Evolutionary conservation across 768 basidiomycete species (phyloP), one percentile per base, ranked within the genome.

Genomic region (Leccinum rimulosum): DNA sequence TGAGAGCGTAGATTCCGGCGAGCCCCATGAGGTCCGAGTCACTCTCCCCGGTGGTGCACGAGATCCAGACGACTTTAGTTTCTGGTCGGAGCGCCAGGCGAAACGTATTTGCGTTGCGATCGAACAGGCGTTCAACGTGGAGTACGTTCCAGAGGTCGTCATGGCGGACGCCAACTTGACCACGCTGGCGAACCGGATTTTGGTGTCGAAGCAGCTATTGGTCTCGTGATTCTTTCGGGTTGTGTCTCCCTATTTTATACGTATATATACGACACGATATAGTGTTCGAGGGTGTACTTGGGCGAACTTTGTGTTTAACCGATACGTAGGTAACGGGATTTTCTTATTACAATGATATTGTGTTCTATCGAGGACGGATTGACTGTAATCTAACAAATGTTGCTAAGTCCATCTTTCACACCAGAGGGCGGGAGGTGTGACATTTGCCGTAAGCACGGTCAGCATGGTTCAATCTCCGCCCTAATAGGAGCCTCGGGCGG

Each of bases 151-250:
- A 25, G 93, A 96, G 68, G 94, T 99, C 38, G 81, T 99, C 52
- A 80, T 98, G 50, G 96, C 93, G 3, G 94, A 97, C 67, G 95
- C 97, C 28, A 98, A 98, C 73, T 72, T 98, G 68, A 83, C 85
- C n/a, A 80, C 87, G 28, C 76, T 99, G 60, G 86, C 93, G 2
- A 88, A 88, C 66, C 81, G 93, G 67, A 91, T 99, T 65, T 73
- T 95, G 62, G 82, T 87, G 25, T 89, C 91, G 17, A 91, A 84
- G 66, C 80, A 86, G 66, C 77, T 89, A 52, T 71, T 83, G 64
- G 65, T 71, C 1, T 58, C 63, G 11, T 58, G 61, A 67, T 54
- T 51, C 59, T 8, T 58, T n/a, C 17, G 17, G 40, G 40, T 10
- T n/a, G 38, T 38, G 38, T 40, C 14, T 36, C 14, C 35, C 5